Conservation (phyloP, 306 rosid species). For the Casuarina cunninghamiana region DNA sequence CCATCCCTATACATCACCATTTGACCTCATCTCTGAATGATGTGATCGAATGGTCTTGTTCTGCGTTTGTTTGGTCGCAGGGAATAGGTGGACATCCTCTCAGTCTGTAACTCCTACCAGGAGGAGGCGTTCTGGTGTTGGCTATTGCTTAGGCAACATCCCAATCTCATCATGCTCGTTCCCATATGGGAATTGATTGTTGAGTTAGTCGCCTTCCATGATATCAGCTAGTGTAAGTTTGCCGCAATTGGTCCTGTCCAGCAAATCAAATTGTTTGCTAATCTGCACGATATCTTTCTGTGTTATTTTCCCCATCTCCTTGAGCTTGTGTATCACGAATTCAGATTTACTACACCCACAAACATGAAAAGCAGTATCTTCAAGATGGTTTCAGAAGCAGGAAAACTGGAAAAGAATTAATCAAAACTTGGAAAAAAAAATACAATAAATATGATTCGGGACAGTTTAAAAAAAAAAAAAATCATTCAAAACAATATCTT, state of each 20-base stretch:
- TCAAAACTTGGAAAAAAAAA: too few relatives aligned
- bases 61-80: background rate
- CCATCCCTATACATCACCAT: background rate
- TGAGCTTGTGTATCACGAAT: conserved; percentile 72
- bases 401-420: background rate
- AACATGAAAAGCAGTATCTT: background rate
- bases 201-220: conserved; percentile 42
- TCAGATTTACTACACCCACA: conserved; percentile 60
- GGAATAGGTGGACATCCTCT: background rate
- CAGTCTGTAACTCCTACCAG: background rate
- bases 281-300: conserved; percentile 54
- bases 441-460: too few relatives aligned
- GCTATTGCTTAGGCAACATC: background rate
- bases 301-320: conserved; percentile 63
- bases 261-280: conserved; percentile 56
- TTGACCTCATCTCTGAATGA: background rate
- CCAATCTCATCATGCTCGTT: background rate
- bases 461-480: too few relatives aligned
- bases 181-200: background rate
- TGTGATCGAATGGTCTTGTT: background rate
- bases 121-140: background rate
- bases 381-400: background rate
- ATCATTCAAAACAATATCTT: background rate
- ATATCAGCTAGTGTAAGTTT: conserved; percentile 65
- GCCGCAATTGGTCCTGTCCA: conserved; percentile 45